A percentile compares a stretch with the other conserved stretches of the same genome.
phyloP scores from a whole-genome alignment of 2,329 filamentous ascomycete genomes.

The Aspergillus quadricinctus region DNA sequence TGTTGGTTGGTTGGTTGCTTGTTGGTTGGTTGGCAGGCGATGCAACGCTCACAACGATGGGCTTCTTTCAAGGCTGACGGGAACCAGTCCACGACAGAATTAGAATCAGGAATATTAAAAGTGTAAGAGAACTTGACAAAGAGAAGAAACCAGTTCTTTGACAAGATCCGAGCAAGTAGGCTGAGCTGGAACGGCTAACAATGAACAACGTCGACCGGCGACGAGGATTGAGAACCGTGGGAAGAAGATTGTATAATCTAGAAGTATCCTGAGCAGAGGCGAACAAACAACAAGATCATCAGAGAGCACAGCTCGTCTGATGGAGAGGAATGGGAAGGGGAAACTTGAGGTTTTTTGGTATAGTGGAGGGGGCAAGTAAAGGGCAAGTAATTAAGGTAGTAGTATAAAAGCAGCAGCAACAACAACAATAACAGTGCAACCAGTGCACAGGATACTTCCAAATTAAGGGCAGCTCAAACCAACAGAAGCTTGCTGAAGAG shows the following conservation, averaged over 20 bases:
- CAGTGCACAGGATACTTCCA: constrained; percentile 38
- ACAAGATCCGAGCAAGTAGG: constrained; percentile 9
- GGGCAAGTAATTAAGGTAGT: constrained; percentile 10
- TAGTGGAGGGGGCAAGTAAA: not conserved
- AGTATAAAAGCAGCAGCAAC: constrained; percentile 34
- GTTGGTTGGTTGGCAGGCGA: constrained; percentile 15
- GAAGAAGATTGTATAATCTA: constrained; percentile 19
- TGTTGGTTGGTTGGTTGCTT: constrained; percentile 5
- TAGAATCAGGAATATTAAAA: constrained; percentile 16
- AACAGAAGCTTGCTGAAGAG: constrained; percentile 61
- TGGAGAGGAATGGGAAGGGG: constrained; percentile 11
- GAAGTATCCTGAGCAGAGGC: constrained; percentile 24
- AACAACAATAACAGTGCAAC: constrained; percentile 38
- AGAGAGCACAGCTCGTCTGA: constrained; percentile 35
- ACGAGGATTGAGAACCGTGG: constrained; percentile 21
- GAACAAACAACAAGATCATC: constrained; percentile 29
- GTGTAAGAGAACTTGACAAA: constrained; percentile 5
- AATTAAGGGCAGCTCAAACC: constrained; percentile 44
- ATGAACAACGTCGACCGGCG: constrained; percentile 31
- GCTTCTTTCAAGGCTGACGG: constrained; percentile 16
- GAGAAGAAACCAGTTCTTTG: constrained; percentile 2
- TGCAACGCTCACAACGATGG: constrained; percentile 12
- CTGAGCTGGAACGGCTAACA: constrained; percentile 24
- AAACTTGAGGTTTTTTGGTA: constrained; percentile 33
- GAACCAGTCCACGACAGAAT: constrained; percentile 32